Evolutionary conservation across 305 asterid species (phyloP), one percentile per base, ranked within the genome.

Genomic region (Fraxinus nigra): DNA sequence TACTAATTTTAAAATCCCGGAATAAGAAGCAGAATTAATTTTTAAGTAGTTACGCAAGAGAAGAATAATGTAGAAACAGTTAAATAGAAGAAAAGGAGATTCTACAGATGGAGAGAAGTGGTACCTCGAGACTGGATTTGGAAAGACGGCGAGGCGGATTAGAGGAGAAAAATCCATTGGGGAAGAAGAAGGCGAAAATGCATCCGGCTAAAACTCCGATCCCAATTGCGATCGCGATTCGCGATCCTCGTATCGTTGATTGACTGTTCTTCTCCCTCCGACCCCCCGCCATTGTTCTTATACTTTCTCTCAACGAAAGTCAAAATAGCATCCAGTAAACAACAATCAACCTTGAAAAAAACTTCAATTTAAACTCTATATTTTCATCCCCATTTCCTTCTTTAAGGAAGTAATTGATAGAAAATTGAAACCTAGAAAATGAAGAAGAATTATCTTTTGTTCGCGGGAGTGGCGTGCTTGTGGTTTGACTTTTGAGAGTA

Each of bases 191-290:
- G 10, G 99, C 99, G 18, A 88, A 94, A 7, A 92, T 84, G 87
- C 97, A 95, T 56, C 99, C 99, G 30, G 92, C 81, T 0, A 88
- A 56, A 75, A 95, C 79, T 38, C 99, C 99, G 85, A 95, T 79
- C 56, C 83, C 97, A 81, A 95, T 83, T 78, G 97, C 97, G 38
- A 84, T 87, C 61, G 92, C 91, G 87, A 95, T 92, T 85, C 94
- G 87, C 54, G 98, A 93, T 90, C 97, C 92, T 26, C 95, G 89
- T 59, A 80, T 30, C 61, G 88, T 80, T 2, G 90, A 81, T 69
- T 87, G 92, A 82, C 74, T 78, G 85, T 77, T 78, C 86, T 89
- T 92, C 72, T 94, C 99, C 80, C 91, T 91, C 76, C 99, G 94
- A 35, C 89, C 89, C 24, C 80, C 86, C 82, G 95, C 98, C 98